Conservation (phyloP, 2,329 filamentous ascomycete genomes). For the Phialophora tarda region DNA sequence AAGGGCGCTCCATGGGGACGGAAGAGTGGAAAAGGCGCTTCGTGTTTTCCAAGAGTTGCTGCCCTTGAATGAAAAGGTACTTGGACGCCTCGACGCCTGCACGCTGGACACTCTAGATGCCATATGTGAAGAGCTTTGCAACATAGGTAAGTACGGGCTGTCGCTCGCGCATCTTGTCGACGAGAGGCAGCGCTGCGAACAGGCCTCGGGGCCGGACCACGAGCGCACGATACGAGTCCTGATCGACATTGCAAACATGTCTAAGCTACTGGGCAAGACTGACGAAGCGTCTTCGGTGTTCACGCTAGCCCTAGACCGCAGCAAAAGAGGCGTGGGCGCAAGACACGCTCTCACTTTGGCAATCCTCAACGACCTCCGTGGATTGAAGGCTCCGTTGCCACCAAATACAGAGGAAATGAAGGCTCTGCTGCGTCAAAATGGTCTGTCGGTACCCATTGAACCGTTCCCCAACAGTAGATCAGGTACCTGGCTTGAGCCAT, state of each 20-base stretch:
- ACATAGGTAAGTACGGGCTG: slow-evolving; percentile 6
- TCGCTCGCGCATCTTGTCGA: slow-evolving; percentile 8
- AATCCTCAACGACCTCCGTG: not conserved
- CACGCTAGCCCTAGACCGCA: slow-evolving; percentile 6
- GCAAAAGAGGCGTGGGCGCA: not conserved
- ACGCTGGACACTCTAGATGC: not conserved
- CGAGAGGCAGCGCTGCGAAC: slow-evolving; percentile 2
- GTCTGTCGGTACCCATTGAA: not conserved
- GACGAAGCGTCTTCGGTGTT: slow-evolving; percentile 3
- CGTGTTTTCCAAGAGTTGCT: not conserved
- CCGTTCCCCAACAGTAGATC: not conserved
- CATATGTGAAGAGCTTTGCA: slow-evolving; percentile 3
- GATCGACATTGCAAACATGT: not conserved
- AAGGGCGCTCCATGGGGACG: not conserved
- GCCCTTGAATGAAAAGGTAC: not conserved
- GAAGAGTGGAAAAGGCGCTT: slow-evolving; percentile 2
- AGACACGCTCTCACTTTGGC: slow-evolving; percentile 4
- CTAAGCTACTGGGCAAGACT: not conserved
- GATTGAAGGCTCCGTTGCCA: not conserved
- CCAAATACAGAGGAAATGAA: slow-evolving; percentile 2
- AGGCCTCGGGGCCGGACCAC: slow-evolving; percentile 3
- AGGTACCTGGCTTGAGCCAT: not conserved
- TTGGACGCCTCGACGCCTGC: not conserved
- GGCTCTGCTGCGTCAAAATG: not conserved
- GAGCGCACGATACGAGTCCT: slow-evolving; percentile 9